Percentiles rank a stretch among this genome's conserved stretches.
Evolutionary conservation across 1,284 basidiomycete genomes (phyloP).

Genomic region (Inonotus hispidus): DNA sequence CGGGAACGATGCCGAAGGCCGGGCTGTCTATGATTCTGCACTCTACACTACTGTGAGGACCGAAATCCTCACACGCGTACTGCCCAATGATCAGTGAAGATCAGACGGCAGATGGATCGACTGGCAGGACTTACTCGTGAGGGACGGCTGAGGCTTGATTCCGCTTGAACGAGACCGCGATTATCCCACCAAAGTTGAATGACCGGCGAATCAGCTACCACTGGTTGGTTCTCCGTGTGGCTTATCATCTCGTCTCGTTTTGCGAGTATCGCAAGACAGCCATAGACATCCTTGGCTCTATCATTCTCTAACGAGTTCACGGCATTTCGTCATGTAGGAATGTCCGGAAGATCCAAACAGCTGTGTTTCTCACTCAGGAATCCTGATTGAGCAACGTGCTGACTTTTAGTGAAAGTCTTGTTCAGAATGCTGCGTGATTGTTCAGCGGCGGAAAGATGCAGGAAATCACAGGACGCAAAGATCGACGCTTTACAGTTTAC

Average conservation of each 20-base stretch:
- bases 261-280: constrained; percentile 47
- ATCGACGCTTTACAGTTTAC: no score
- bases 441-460: no score
- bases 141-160: constrained; percentile 65
- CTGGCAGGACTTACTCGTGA: constrained; percentile 49
- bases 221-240: no score
- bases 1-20: constrained; percentile 73
- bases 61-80: constrained; percentile 48
- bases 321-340: constrained; percentile 56
- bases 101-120: background rate
- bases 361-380: constrained; percentile 12
- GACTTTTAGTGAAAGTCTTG: no score
- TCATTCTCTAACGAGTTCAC: constrained; percentile 40
- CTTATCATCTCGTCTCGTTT: constrained; percentile 46
- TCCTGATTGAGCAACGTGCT: background rate
- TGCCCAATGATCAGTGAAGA: constrained; percentile 23
- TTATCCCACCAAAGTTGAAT: constrained; percentile 78
- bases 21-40: constrained; percentile 79
- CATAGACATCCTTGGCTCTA: constrained; percentile 46
- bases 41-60: constrained; percentile 44
- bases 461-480: no score
- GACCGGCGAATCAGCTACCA: no score
- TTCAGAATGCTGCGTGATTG: no score
- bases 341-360: constrained; percentile 40
- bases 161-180: constrained; percentile 74